Base-by-base conservation (phyloP, 2,329 filamentous ascomycete species). In the Shiraia sp. region DNA sequence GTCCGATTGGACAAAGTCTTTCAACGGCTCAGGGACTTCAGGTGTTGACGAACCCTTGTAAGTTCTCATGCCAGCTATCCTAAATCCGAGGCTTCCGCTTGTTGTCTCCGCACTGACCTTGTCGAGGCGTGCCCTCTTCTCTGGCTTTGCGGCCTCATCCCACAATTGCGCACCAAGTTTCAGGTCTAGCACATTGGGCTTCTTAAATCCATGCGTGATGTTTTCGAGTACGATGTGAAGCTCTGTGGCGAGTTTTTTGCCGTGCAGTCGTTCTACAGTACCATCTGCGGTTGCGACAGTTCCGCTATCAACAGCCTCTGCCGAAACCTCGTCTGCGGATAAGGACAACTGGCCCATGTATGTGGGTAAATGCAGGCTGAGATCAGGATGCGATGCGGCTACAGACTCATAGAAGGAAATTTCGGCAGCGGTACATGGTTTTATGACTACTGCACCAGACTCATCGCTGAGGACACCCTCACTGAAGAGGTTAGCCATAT, bases 181-280 rank as follows among this genome's bases (percentile, higher is more conserved):
- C 52, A 95, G 81, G 64, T 99, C 93, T 43, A 99, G 75, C 6
- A 99, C 90, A 57, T 96, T 97, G 6, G 93, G 90, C 44, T 82
- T 80, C 59, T 80, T 81, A 75, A 91, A 97, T 1, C 89, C 90
- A 51, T 81, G 79, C 0, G 90, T 85, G 6, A 88, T 81, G 65
- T 96, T 96, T 63, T 91, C 87, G 19, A 97, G 75, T 10, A 95
- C 90, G 13, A 96, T 85, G 2, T 88, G 88, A 40, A 83, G 77
- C 40, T 90, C 84, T 0, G 90, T 96, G 16, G 82, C 78, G 46
- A 97, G 69, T 51, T 81, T 91, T 47, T 76, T 77, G 31, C 82
- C 82, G 15, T 76, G 75, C 1, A 80, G 74, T 3, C 67, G 62
- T 40, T 69, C 65, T 4, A 60, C 38, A 7, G 56, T 48, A 13